These are phyloP conservation scores for Mortierella sp. DNA, from an alignment of 371 early-diverging fungal genomes.

Conservation along the genomic window DNA sequence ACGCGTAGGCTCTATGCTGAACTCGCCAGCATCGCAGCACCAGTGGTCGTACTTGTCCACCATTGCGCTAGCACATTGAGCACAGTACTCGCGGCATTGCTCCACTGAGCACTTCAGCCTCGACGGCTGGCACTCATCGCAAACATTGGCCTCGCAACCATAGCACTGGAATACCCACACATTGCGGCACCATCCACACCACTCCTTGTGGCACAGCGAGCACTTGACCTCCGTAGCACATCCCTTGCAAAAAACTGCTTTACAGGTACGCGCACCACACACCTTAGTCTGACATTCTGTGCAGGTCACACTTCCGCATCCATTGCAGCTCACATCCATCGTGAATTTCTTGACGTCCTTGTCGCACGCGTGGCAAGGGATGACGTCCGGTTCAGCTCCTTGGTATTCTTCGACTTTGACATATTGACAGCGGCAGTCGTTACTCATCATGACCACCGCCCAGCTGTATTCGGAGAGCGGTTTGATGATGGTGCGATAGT, in stretches of 20 bases:
- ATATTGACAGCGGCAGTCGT: conserved; percentile 4
- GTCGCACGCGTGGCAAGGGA: conserved; percentile 13
- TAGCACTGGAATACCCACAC: conserved; percentile 11
- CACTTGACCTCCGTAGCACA: conserved; percentile 7
- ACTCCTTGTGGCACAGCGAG: conserved; percentile 10
- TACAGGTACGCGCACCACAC: conserved; percentile 1
- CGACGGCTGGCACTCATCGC: conserved; percentile 13
- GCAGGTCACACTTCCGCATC: conserved; percentile 1
- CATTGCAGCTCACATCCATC: neutral
- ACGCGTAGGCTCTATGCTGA: too few species aligned
- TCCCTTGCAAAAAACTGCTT: conserved; percentile 3
- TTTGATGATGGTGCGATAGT: neutral
- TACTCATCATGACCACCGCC: conserved; percentile 21
- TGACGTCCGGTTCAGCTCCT: neutral
- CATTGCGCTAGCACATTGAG: conserved; percentile 7
- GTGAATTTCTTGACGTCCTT: conserved; percentile 5
- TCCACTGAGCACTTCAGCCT: neutral
- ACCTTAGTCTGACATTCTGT: conserved; percentile 1
- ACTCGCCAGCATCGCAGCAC: conserved; percentile 11
- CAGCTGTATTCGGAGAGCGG: conserved; percentile 5
- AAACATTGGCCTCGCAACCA: conserved; percentile 13
- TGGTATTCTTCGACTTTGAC: conserved; percentile 5
- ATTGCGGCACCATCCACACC: conserved; percentile 3
- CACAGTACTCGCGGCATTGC: conserved; percentile 10
- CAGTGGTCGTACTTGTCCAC: conserved; percentile 9